Conservation (phyloP, 176 grass and related monocot genomes). For the Musa schizocarpa region DNA sequence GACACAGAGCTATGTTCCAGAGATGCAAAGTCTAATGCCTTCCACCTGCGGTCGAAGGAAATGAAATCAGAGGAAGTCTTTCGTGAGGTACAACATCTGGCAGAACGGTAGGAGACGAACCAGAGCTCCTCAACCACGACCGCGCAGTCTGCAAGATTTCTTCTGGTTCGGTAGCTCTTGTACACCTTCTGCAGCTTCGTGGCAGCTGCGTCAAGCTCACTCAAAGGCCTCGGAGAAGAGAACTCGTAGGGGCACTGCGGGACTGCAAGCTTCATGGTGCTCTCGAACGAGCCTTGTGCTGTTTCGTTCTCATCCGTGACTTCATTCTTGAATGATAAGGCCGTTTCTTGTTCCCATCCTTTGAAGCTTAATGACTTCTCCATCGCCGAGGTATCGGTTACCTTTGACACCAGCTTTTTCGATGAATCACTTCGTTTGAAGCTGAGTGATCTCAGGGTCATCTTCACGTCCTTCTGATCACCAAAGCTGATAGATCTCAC, state of each 20-base stretch:
- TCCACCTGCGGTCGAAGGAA: slow-evolving; percentile 47
- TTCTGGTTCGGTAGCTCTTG: slow-evolving; percentile 1
- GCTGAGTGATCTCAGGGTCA: too few species aligned
- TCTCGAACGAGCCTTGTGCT: neutral
- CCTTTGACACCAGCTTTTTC: neutral
- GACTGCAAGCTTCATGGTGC: neutral
- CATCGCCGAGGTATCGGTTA: neutral
- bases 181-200: neutral
- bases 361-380: neutral
- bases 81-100: neutral
- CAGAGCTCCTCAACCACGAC: slow-evolving; percentile 78
- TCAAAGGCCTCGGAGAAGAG: neutral
- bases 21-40: slow-evolving; percentile 63
- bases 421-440: neutral
- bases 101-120: slow-evolving; percentile 19
- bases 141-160: slow-evolving; percentile 4
- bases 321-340: neutral
- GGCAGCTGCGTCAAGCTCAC: neutral
- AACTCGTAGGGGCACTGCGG: neutral
- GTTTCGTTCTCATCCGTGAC: neutral
- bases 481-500: too few species aligned
- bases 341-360: neutral
- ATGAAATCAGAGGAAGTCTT: neutral
- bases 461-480: too few species aligned
- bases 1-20: neutral